Conservation (phyloP, 495 filamentous ascomycete species). For the Massariosphaeria phaeospora region DNA sequence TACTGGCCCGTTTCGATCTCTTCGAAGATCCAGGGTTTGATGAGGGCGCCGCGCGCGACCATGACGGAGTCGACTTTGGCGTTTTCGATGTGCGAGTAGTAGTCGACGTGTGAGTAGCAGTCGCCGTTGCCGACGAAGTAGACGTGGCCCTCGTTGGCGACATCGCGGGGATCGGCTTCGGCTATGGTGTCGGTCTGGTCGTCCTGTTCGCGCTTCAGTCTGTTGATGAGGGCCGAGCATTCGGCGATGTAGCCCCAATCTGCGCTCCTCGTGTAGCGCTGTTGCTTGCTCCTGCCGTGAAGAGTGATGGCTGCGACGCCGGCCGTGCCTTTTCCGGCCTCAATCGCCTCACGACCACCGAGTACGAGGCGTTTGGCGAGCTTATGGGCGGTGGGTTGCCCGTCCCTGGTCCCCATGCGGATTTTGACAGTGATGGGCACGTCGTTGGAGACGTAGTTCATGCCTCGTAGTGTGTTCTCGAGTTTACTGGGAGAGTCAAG, state of each 20-base stretch:
- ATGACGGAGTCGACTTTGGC: slow-evolving; percentile 82
- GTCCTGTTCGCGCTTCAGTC: slow-evolving; percentile 61
- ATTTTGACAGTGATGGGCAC: slow-evolving; percentile 92
- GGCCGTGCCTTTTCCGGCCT: slow-evolving; percentile 57
- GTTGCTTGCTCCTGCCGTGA: slow-evolving; percentile 87
- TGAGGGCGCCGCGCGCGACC: slow-evolving; percentile 83
- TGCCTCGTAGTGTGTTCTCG: slow-evolving; percentile 86
- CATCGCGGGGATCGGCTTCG: slow-evolving; percentile 63
- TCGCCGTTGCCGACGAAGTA: slow-evolving; percentile 97
- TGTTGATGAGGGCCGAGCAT: slow-evolving; percentile 76
- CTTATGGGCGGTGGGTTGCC: slow-evolving; percentile 71
- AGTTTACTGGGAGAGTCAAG: slow-evolving; percentile 77
- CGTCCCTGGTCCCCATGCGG: slow-evolving; percentile 81
- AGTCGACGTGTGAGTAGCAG: slow-evolving; percentile 87
- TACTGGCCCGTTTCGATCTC: slow-evolving; percentile 90
- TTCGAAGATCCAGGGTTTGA: slow-evolving; percentile 98
- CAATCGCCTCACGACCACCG: slow-evolving; percentile 62
- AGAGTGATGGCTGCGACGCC: slow-evolving; percentile 91
- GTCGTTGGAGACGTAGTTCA: slow-evolving; percentile 84
- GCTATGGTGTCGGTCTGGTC: slow-evolving; percentile 65
- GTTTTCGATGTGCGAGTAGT: slow-evolving; percentile 69
- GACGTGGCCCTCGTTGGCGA: slow-evolving; percentile 55
- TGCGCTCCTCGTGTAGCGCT: slow-evolving; percentile 81
- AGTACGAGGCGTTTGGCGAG: slow-evolving; percentile 76
- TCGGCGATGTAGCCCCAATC: slow-evolving; percentile 94